Evolutionary conservation across 768 basidiomycete species (phyloP).

Genomic region (Suillus weaverae): DNA sequence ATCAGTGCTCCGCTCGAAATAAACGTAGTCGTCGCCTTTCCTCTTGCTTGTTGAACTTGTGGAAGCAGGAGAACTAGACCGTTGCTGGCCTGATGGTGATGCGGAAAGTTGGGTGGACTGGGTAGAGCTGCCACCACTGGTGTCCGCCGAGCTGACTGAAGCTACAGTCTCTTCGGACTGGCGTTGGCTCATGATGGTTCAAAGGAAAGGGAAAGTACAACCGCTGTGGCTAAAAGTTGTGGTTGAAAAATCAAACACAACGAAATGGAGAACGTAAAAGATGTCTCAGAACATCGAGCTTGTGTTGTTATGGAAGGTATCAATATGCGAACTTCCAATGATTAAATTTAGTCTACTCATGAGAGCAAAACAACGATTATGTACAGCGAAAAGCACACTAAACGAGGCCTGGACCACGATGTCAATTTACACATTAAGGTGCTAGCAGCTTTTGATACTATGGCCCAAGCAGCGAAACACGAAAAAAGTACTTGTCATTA

Average conservation of each 20-base stretch:
- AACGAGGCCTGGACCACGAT: background rate
- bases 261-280: slow-evolving; percentile 28
- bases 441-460: background rate
- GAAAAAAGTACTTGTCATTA: background rate
- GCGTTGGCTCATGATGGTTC: slow-evolving; percentile 28
- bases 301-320: slow-evolving; percentile 11
- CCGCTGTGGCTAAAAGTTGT: slow-evolving; percentile 3
- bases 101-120: slow-evolving; percentile 9
- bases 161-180: slow-evolving; percentile 25
- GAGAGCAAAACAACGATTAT: background rate
- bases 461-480: background rate
- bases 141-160: background rate
- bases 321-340: slow-evolving; percentile 1
- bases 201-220: slow-evolving; percentile 8
- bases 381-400: background rate
- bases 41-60: slow-evolving; percentile 29
- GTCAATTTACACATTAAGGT: background rate
- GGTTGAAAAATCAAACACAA: slow-evolving; percentile 8
- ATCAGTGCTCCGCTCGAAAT: slow-evolving; percentile 85
- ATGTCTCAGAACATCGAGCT: slow-evolving; percentile 10
- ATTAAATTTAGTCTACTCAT: slow-evolving; percentile 5
- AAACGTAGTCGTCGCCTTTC: slow-evolving; percentile 71
- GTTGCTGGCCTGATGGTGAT: slow-evolving; percentile 23
- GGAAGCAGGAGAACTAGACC: slow-evolving; percentile 30
- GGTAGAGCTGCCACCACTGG: background rate